Evolutionary conservation across 345 rosid genomes (phyloP).

Genomic region (Acer negundo): DNA sequence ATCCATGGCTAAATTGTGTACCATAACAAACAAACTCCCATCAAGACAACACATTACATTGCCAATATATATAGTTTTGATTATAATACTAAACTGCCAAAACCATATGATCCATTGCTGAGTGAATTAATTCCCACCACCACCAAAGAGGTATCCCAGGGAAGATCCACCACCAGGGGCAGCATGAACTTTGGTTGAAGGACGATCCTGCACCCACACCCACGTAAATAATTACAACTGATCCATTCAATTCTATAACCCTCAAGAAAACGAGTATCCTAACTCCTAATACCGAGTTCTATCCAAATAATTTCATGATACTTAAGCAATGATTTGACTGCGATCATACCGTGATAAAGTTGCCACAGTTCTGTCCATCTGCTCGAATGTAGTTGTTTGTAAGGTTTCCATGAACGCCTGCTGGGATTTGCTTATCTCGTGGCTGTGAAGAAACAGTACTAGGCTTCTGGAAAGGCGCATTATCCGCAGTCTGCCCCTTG

Average conservation of each 20-base stretch:
- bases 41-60: conserved; percentile 8
- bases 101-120: not conserved
- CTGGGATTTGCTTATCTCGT: conserved; percentile 54
- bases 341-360: conserved; percentile 69
- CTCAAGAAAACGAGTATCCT: not conserved
- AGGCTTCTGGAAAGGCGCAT: conserved; percentile 25
- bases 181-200: conserved; percentile 58
- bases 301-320: not conserved
- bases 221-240: not conserved
- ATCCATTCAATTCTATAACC: not conserved
- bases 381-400: conserved; percentile 71
- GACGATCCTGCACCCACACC: conserved; percentile 41
- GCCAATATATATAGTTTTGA: not conserved
- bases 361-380: conserved; percentile 80
- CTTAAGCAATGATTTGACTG: not conserved
- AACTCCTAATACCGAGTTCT: not conserved
- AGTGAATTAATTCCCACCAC: conserved; percentile 18
- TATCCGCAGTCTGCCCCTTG: conserved; percentile 19
- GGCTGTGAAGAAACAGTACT: conserved; percentile 35
- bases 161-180: conserved; percentile 65
- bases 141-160: conserved; percentile 53
- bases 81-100: not conserved
- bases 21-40: not conserved
- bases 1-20: too few species aligned
- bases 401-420: conserved; percentile 58